Evolutionary conservation across 768 basidiomycete genomes (phyloP).

Genomic region (Multifurca ochricompacta): DNA sequence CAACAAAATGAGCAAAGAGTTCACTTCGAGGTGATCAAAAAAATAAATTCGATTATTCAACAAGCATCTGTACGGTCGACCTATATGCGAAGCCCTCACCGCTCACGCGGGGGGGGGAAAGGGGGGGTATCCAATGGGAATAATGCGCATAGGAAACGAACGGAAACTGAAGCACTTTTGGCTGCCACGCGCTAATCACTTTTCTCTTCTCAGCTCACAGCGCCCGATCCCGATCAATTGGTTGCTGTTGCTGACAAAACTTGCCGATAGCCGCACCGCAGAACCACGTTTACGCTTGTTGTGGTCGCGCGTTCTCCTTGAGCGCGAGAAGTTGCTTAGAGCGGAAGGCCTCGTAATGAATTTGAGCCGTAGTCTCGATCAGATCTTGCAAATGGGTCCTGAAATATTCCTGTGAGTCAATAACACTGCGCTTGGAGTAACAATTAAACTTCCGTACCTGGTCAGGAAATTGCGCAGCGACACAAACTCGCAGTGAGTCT

Average conservation of each 20-base stretch:
- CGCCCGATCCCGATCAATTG: not conserved
- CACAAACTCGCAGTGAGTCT: constrained; percentile 95
- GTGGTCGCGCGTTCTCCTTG: constrained; percentile 53
- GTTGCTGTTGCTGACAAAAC: not conserved
- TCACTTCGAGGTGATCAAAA: too few species aligned
- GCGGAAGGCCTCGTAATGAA: constrained; percentile 99
- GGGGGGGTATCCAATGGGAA: too few species aligned
- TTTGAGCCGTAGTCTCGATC: constrained; percentile 98
- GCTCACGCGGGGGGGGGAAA: too few species aligned
- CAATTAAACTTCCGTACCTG: constrained; percentile 38
- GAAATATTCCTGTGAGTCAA: too few species aligned
- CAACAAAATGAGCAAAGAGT: not conserved
- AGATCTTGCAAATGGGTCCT: constrained; percentile 97
- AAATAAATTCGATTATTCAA: not conserved
- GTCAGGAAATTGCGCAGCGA: constrained; percentile 96
- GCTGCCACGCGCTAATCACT: too few species aligned
- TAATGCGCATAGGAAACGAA: not conserved
- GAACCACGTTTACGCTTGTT: constrained; percentile 12
- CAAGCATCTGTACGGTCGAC: too few species aligned
- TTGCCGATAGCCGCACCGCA: not conserved
- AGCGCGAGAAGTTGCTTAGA: constrained; percentile 95
- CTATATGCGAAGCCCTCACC: too few species aligned
- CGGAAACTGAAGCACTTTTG: too few species aligned
- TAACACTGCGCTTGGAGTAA: too few species aligned
- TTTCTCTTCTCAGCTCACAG: too few species aligned